Evolutionary conservation across 768 basidiomycete species (phyloP).

Genomic region (Epithele typhae): DNA sequence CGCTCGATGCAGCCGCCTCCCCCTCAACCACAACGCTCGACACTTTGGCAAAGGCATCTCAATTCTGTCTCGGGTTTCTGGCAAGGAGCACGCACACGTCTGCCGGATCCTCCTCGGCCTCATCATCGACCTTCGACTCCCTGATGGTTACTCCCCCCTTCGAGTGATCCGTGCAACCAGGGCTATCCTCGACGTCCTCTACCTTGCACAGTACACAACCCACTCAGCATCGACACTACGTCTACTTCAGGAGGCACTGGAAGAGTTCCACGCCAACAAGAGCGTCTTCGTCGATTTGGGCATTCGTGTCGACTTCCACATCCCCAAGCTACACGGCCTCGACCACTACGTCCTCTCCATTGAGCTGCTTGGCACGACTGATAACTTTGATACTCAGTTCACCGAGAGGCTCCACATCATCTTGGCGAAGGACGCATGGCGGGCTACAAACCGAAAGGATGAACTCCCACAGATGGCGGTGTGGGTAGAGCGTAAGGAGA

Average conservation of each 20-base stretch:
- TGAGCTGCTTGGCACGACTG: slow-evolving; percentile 14
- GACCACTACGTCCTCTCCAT: slow-evolving; percentile 17
- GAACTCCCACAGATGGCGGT: slow-evolving; percentile 14
- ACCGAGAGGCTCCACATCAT: slow-evolving; percentile 38
- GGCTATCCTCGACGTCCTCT: slow-evolving; percentile 23
- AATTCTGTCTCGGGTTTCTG: slow-evolving; percentile 14
- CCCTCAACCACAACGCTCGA: slow-evolving; percentile 18
- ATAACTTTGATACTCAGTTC: slow-evolving; percentile 21
- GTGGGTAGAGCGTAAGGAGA: slow-evolving; percentile 13
- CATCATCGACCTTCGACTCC: slow-evolving; percentile 16
- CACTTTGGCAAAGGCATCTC: slow-evolving; percentile 22
- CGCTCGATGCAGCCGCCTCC: slow-evolving; percentile 14
- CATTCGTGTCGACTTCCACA: slow-evolving; percentile 16
- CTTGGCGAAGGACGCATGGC: slow-evolving; percentile 31
- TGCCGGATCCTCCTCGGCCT: slow-evolving; percentile 18
- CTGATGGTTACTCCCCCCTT: not conserved
- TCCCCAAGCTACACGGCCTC: slow-evolving; percentile 21
- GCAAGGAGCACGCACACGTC: slow-evolving; percentile 23
- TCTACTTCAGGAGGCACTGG: slow-evolving; percentile 8
- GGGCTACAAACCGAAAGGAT: slow-evolving; percentile 14
- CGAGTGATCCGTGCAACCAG: slow-evolving; percentile 15
- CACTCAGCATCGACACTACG: slow-evolving; percentile 15
- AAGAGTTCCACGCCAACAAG: slow-evolving; percentile 21
- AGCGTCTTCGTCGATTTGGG: slow-evolving; percentile 20
- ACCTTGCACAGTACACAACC: slow-evolving; percentile 19